phyloP scores from a whole-genome alignment of 257 asterid species.

The Solanum raphanifolium region DNA sequence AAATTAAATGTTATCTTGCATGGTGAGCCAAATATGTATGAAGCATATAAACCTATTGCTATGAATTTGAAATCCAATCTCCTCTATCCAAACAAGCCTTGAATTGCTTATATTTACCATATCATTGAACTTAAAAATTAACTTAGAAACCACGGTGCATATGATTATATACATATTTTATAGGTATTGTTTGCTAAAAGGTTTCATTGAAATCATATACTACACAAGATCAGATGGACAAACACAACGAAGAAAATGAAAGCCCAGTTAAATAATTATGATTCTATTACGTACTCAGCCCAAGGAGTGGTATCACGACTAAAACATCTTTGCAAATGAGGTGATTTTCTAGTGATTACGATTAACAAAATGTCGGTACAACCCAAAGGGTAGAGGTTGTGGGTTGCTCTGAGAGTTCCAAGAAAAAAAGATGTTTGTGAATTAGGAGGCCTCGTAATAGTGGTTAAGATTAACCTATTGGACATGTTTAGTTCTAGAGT shows the following conservation, averaged over 20 bases:
- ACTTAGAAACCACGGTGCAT: too few species aligned
- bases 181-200: not conserved
- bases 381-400: not conserved
- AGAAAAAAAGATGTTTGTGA: not conserved
- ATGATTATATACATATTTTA: too few species aligned
- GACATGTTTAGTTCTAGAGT: not conserved
- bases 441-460: not conserved
- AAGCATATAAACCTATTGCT: not conserved
- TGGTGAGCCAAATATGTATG: not conserved
- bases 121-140: too few species aligned
- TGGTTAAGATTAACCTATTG: not conserved
- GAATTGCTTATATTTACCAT: not conserved
- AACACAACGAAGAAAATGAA: too few species aligned
- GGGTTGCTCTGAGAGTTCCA: not conserved
- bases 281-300: not conserved
- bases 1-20: not conserved
- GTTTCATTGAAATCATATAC: not conserved
- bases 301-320: not conserved
- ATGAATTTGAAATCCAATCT: not conserved
- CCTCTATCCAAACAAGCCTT: not conserved
- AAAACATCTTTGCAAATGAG: not conserved
- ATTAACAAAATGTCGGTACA: not conserved
- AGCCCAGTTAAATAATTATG: not conserved
- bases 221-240: too few species aligned
- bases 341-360: not conserved